Percentiles rank a stretch among this genome's conserved stretches.
Conservation (phyloP, 257 asterid genomes). For the Leptodermis oblonga region DNA sequence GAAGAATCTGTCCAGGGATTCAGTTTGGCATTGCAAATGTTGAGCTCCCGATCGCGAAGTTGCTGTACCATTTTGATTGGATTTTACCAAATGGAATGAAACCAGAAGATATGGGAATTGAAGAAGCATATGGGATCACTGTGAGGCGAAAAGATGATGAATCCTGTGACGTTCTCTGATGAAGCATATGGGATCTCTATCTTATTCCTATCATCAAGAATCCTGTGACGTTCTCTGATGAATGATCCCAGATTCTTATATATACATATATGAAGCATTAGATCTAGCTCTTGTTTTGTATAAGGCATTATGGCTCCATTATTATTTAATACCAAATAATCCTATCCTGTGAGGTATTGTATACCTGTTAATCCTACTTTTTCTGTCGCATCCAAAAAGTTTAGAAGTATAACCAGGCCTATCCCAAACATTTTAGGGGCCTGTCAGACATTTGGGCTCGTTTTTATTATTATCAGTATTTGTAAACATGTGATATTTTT, state of each 20-base stretch:
- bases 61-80: conserved; percentile 12
- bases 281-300: no score
- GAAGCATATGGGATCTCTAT: background rate
- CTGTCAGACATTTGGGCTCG: no score
- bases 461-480: no score
- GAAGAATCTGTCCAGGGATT: conserved; percentile 13
- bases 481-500: no score
- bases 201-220: background rate
- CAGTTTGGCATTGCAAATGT: conserved; percentile 2
- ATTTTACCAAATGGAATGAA: conserved; percentile 1
- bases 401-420: no score
- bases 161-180: background rate
- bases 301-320: no score
- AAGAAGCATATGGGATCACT: conserved; percentile 5
- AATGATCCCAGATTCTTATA: background rate
- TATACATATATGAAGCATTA: no score
- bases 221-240: background rate
- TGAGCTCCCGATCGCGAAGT: background rate
- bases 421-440: no score
- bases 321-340: no score
- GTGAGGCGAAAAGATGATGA: background rate
- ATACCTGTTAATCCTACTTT: no score
- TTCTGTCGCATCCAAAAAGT: no score
- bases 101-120: background rate
- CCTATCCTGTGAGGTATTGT: no score